A percentile compares a stretch with the other conserved stretches of the same genome.
phyloP scores from a whole-genome alignment of 2,329 filamentous ascomycete genomes.

The Pseudocercospora pini-densiflorae region DNA sequence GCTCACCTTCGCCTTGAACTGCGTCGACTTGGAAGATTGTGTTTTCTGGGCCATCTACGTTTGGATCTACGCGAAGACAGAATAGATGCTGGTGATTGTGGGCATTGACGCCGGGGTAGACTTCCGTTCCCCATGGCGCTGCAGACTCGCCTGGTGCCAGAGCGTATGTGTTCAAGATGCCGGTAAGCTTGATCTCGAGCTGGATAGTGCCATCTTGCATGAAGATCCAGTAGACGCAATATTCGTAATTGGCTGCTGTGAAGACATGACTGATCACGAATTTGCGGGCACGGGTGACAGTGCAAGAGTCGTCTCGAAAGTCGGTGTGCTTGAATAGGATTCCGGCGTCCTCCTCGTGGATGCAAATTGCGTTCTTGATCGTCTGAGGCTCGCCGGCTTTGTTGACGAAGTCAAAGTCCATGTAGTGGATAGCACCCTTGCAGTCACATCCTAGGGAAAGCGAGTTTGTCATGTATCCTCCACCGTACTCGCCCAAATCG shows the following conservation, averaged over 20 bases:
- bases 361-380: slow-evolving; percentile 93
- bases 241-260: slow-evolving; percentile 96
- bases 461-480: slow-evolving; percentile 82
- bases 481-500: slow-evolving; percentile 79
- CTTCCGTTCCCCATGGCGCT: slow-evolving; percentile 86
- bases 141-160: slow-evolving; percentile 81
- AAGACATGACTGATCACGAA: slow-evolving; percentile 90
- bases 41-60: slow-evolving; percentile 83
- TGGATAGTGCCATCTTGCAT: slow-evolving; percentile 92
- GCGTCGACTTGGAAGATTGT: slow-evolving; percentile 85
- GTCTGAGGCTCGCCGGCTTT: slow-evolving; percentile 70
- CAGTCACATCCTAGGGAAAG: slow-evolving; percentile 80
- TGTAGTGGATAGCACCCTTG: slow-evolving; percentile 89
- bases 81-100: slow-evolving; percentile 98
- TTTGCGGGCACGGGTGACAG: slow-evolving; percentile 84
- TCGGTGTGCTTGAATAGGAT: slow-evolving; percentile 89
- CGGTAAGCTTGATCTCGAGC: slow-evolving; percentile 86
- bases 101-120: slow-evolving; percentile 88
- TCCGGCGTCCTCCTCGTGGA: slow-evolving; percentile 90
- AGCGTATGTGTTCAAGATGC: slow-evolving; percentile 89
- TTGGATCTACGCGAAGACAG: slow-evolving; percentile 84
- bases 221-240: slow-evolving; percentile 84
- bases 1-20: slow-evolving; percentile 69
- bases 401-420: slow-evolving; percentile 85
- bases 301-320: slow-evolving; percentile 86